Percentiles rank a stretch among this genome's conserved stretches.
Evolutionary conservation across 108 stramenopile genomes (phyloP).

Genomic region (Pseudonitzschia delicatissima): DNA sequence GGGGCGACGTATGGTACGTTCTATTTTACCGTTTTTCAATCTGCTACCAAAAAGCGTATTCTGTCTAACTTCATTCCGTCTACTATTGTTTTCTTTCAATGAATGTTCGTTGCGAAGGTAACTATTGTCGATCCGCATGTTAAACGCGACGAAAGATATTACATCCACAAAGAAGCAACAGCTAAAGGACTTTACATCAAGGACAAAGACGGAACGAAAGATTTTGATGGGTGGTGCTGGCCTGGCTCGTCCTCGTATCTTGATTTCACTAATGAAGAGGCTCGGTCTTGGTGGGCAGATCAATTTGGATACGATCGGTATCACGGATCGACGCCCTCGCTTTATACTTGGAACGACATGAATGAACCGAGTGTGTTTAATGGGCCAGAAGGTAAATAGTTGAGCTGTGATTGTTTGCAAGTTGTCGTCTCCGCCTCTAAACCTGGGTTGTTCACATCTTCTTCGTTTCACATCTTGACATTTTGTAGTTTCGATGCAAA

Average conservation of each 20-base stretch:
- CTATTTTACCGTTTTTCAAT: not conserved
- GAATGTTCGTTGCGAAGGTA: conserved; percentile 24
- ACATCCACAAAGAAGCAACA: conserved; percentile 95
- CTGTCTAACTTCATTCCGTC: not conserved
- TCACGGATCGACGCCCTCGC: conserved; percentile 84
- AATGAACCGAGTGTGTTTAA: conserved; percentile 99
- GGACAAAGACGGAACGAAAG: conserved; percentile 85
- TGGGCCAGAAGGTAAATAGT: conserved; percentile 81
- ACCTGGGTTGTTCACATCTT: not conserved
- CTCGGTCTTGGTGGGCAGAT: conserved; percentile 96
- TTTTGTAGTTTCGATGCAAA: conserved; percentile 84
- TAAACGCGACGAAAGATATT: conserved; percentile 91
- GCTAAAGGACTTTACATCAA: conserved; percentile 92
- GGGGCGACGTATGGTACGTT: conserved; percentile 89
- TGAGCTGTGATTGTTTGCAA: not conserved
- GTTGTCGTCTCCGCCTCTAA: not conserved
- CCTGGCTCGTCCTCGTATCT: conserved; percentile 98
- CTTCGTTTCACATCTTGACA: not conserved
- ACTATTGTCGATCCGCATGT: conserved; percentile 99
- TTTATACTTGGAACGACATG: conserved; percentile 99
- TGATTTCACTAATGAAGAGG: conserved; percentile 93
- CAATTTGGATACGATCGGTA: conserved; percentile 93
- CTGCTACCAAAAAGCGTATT: not conserved
- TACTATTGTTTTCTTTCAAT: not conserved
- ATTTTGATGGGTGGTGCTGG: conserved; percentile 99